A percentile compares a stretch with the other conserved stretches of the same genome.
Evolutionary conservation across 2,329 filamentous ascomycete species (phyloP).

Genomic region (Chrysosporium queenslandicum): DNA sequence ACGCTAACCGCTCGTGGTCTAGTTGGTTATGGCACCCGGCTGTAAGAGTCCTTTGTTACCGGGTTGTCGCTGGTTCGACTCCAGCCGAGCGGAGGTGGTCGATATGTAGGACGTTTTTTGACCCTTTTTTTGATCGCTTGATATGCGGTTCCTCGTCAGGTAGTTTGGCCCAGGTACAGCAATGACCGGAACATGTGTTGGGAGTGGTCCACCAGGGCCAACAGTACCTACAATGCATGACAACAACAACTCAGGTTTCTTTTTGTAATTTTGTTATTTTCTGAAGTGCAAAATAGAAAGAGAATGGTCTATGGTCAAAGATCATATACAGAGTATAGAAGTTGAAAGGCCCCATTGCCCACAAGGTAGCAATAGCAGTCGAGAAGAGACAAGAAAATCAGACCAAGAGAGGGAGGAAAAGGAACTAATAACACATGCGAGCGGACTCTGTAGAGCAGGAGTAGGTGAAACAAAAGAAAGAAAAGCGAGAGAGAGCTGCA

Average conservation of each 20-base stretch:
- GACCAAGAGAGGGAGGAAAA: too few relatives aligned
- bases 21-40: slow-evolving; percentile 7
- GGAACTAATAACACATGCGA: slow-evolving; percentile 3
- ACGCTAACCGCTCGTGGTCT: slow-evolving; percentile 4
- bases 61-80: slow-evolving; percentile 8
- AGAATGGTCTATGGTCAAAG: background rate
- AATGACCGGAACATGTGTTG: too few relatives aligned
- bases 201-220: too few relatives aligned
- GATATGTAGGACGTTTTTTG: too few relatives aligned
- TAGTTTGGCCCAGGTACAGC: too few relatives aligned
- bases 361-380: background rate
- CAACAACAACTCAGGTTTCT: too few relatives aligned
- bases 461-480: slow-evolving; percentile 2
- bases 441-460: slow-evolving; percentile 1
- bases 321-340: background rate
- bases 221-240: too few relatives aligned
- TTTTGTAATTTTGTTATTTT: too few relatives aligned
- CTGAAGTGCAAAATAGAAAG: background rate
- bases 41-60: slow-evolving; percentile 3
- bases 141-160: too few relatives aligned
- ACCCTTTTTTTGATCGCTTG: too few relatives aligned
- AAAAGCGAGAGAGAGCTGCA: background rate
- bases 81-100: slow-evolving; percentile 2
- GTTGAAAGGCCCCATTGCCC: background rate
- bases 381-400: background rate